phyloP scores from a whole-genome alignment of 257 asterid species.

The Solanum bulbocastanum region DNA sequence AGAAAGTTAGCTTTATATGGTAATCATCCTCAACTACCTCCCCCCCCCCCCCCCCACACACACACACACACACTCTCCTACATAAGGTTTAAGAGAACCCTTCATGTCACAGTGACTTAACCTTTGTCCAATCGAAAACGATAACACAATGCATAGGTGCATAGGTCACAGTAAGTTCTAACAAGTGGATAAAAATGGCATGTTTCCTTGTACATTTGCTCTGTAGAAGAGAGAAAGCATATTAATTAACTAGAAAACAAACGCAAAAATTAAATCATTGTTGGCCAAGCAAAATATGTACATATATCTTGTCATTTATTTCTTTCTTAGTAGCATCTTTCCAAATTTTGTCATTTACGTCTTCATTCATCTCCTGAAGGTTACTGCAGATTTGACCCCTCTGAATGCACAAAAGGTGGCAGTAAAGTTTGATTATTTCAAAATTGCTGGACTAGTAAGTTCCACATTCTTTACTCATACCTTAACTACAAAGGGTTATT shows the following conservation, averaged over 20 bases:
- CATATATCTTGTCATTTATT: not conserved
- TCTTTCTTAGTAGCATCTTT: not conserved
- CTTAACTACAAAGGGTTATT: not conserved
- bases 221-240: not conserved
- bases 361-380: constrained; percentile 29
- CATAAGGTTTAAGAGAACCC: not conserved
- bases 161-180: not conserved
- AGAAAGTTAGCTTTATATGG: not conserved
- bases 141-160: not conserved
- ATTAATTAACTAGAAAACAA: not conserved
- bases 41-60: too few species aligned
- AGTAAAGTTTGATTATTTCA: constrained; percentile 65
- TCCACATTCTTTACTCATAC: not conserved
- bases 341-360: not conserved
- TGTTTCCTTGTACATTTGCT: not conserved
- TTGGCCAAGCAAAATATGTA: not conserved
- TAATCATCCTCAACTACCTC: not conserved
- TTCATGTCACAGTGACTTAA: not conserved
- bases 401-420: constrained; percentile 60
- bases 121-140: not conserved
- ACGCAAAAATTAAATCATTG: not conserved
- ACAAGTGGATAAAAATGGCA: not conserved
- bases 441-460: constrained; percentile 76
- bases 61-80: not conserved
- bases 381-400: constrained; percentile 81